phyloP scores from a whole-genome alignment of 2,329 filamentous ascomycete species.

The Cordyceps javanica region DNA sequence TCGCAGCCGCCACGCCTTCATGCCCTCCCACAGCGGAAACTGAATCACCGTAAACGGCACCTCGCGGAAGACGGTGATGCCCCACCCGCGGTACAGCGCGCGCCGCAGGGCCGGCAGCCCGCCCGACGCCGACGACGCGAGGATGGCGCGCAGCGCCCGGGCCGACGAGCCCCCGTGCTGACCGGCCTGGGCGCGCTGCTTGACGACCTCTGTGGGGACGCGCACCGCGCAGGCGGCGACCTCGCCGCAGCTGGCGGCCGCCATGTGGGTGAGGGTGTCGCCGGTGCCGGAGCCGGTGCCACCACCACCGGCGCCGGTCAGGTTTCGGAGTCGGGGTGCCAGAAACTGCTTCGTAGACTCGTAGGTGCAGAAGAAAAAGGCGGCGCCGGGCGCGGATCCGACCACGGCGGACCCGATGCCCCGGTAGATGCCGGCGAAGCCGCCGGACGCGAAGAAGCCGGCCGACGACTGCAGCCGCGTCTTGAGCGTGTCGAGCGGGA shows the following conservation, averaged over 20 bases:
- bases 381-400: slow-evolving; percentile 87
- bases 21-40: slow-evolving; percentile 91
- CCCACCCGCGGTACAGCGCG: slow-evolving; percentile 87
- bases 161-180: slow-evolving; percentile 67
- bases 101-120: slow-evolving; percentile 59
- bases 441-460: slow-evolving; percentile 75
- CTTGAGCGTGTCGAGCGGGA: slow-evolving; percentile 97
- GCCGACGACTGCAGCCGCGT: slow-evolving; percentile 83
- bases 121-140: slow-evolving; percentile 29
- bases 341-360: slow-evolving; percentile 63
- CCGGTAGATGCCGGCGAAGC: slow-evolving; percentile 87
- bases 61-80: slow-evolving; percentile 88
- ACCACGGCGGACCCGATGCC: slow-evolving; percentile 85
- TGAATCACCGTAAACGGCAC: slow-evolving; percentile 97
- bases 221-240: slow-evolving; percentile 86
- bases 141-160: slow-evolving; percentile 63
- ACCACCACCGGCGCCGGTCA: too few species aligned
- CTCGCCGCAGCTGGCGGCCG: slow-evolving; percentile 80
- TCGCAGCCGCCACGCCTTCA: slow-evolving; percentile 67
- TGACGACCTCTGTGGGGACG: slow-evolving; percentile 91
- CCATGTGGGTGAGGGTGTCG: slow-evolving; percentile 61
- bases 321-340: slow-evolving; percentile 22
- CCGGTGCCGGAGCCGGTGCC: too few species aligned
- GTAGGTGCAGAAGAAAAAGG: slow-evolving; percentile 96
- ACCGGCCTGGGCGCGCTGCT: slow-evolving; percentile 89